Percentiles rank a stretch among this genome's conserved stretches.
Conservation (phyloP, 495 filamentous ascomycete genomes). For the Aspergillus sparsus region DNA sequence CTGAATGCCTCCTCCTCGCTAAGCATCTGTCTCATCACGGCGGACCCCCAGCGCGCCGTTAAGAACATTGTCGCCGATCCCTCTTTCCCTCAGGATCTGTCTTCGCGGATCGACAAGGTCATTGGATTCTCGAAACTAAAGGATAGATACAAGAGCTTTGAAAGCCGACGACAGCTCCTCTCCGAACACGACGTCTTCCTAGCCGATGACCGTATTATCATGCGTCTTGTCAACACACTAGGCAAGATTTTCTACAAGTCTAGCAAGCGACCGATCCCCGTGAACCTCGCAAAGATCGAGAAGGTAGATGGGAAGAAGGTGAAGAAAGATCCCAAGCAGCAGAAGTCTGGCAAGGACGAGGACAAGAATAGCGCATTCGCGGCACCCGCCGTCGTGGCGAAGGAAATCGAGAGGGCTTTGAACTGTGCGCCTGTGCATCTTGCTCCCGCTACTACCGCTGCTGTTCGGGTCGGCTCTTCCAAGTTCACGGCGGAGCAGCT, state of each 20-base stretch:
- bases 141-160: slow-evolving; percentile 82
- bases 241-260: slow-evolving; percentile 88
- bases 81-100: slow-evolving; percentile 71
- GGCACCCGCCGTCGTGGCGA: slow-evolving; percentile 57
- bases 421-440: slow-evolving; percentile 72
- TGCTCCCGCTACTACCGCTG: slow-evolving; percentile 62
- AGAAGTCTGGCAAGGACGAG: slow-evolving; percentile 34
- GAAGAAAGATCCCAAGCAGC: slow-evolving; percentile 49
- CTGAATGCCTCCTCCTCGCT: slow-evolving; percentile 61
- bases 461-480: slow-evolving; percentile 70
- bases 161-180: slow-evolving; percentile 79
- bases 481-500: slow-evolving; percentile 73
- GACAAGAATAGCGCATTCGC: slow-evolving; percentile 40
- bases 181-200: slow-evolving; percentile 86
- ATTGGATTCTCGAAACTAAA: slow-evolving; percentile 82
- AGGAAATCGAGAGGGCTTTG: slow-evolving; percentile 71
- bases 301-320: slow-evolving; percentile 69
- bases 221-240: slow-evolving; percentile 69
- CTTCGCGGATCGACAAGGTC: slow-evolving; percentile 73
- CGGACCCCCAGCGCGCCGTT: slow-evolving; percentile 83
- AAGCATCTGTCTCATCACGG: slow-evolving; percentile 80
- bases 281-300: slow-evolving; percentile 65
- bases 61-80: slow-evolving; percentile 80
- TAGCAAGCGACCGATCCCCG: slow-evolving; percentile 82
- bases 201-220: slow-evolving; percentile 79